A percentile compares a stretch with the other conserved stretches of the same genome.
Conservation (phyloP, 2,329 filamentous ascomycete species). For the Arachnomyces sp. region DNA sequence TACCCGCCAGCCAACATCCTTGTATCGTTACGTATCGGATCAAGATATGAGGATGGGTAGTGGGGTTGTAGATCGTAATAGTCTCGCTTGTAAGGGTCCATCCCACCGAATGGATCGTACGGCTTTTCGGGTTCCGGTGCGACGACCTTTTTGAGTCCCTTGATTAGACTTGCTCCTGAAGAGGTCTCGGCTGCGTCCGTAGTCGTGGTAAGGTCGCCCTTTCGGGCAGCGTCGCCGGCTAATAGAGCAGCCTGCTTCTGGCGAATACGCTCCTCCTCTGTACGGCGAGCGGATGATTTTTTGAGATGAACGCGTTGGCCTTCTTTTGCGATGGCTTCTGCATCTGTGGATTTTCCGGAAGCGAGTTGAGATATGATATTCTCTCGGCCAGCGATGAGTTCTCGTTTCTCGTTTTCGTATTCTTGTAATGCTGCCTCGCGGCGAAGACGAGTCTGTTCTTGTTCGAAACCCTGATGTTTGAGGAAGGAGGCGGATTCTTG, state of each 20-base stretch:
- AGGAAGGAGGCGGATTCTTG: constrained; percentile 42
- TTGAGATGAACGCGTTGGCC: constrained; percentile 58
- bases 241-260: constrained; percentile 37
- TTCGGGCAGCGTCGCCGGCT: constrained; percentile 15
- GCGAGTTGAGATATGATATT: constrained; percentile 65
- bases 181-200: constrained; percentile 14
- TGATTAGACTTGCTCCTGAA: constrained; percentile 52
- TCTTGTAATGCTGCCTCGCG: constrained; percentile 58
- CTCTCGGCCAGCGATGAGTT: constrained; percentile 56
- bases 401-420: constrained; percentile 62
- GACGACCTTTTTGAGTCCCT: constrained; percentile 64
- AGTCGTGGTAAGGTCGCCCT: not conserved
- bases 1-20: constrained; percentile 73
- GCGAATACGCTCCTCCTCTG: constrained; percentile 43
- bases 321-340: constrained; percentile 48
- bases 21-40: constrained; percentile 57
- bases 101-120: constrained; percentile 82
- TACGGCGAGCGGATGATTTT: constrained; percentile 58
- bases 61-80: constrained; percentile 62
- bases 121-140: constrained; percentile 60
- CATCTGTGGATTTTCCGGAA: constrained; percentile 52
- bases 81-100: constrained; percentile 50
- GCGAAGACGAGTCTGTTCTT: constrained; percentile 57
- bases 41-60: constrained; percentile 71
- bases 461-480: constrained; percentile 49